These are phyloP conservation scores for Colletotrichum sp. DNA, from an alignment of 2,329 filamentous ascomycete genomes.

Conservation along the genomic window DNA sequence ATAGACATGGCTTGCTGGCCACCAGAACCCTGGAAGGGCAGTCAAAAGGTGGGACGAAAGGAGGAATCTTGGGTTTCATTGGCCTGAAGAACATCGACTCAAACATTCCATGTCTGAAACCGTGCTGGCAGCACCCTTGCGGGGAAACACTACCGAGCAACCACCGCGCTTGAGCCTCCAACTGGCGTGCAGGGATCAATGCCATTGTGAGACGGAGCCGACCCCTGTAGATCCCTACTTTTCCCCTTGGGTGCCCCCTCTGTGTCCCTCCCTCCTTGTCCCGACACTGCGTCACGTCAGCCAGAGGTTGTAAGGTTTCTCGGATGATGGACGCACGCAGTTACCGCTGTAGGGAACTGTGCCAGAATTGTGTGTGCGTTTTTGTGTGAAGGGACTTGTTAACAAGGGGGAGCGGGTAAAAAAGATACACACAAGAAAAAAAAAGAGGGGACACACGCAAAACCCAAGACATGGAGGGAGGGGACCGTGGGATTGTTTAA, in stretches of 20 bases:
- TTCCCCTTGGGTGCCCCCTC: background rate
- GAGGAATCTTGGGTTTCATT: slow-evolving; percentile 5
- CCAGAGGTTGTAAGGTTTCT: slow-evolving; percentile 5
- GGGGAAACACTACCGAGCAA: background rate
- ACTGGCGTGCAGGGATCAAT: slow-evolving; percentile 20
- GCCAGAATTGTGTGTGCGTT: background rate
- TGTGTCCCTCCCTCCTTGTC: background rate
- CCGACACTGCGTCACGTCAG: slow-evolving; percentile 15
- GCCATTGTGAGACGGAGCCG: slow-evolving; percentile 16
- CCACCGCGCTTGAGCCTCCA: slow-evolving; percentile 17
- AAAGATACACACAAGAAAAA: background rate
- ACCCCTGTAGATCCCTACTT: slow-evolving; percentile 9
- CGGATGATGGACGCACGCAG: background rate
- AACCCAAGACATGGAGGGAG: background rate
- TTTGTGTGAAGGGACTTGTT: background rate
- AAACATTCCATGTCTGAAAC: slow-evolving; percentile 18
- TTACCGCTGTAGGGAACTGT: background rate
- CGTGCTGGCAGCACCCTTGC: slow-evolving; percentile 10
- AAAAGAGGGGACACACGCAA: background rate
- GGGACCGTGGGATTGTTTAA: slow-evolving; percentile 5
- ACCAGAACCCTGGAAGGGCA: background rate
- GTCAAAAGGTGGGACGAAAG: slow-evolving; percentile 9
- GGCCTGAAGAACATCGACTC: slow-evolving; percentile 10
- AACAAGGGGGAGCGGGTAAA: background rate
- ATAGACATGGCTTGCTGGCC: background rate